A percentile compares a stretch with the other conserved stretches of the same genome.
Evolutionary conservation across 495 filamentous ascomycete species (phyloP).

Genomic region (Aspergillus avenaceus): DNA sequence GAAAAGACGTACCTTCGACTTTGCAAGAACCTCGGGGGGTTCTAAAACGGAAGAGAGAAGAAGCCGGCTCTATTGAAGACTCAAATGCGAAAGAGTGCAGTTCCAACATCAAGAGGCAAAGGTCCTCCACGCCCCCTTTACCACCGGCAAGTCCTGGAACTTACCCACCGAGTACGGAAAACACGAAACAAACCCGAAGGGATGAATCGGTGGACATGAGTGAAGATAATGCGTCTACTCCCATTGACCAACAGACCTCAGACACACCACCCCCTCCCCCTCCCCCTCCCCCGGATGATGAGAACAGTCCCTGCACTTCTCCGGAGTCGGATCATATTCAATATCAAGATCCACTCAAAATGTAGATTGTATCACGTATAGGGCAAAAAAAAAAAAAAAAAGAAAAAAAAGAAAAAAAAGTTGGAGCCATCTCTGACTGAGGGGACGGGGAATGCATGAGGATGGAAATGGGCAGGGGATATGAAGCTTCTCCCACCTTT

Average conservation of each 20-base stretch:
- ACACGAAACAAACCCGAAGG: slow-evolving; percentile 7
- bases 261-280: slow-evolving; percentile 20
- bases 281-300: slow-evolving; percentile 1
- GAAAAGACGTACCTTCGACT: neutral
- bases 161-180: slow-evolving; percentile 3
- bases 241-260: slow-evolving; percentile 8
- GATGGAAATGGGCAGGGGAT: slow-evolving; percentile 1
- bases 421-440: slow-evolving; percentile 17
- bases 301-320: slow-evolving; percentile 1
- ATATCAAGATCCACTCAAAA: neutral
- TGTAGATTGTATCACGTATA: slow-evolving; percentile 1
- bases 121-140: slow-evolving; percentile 35
- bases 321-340: neutral
- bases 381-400: no score
- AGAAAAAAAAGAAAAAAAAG: no score
- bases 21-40: slow-evolving; percentile 25
- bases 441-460: slow-evolving; percentile 21
- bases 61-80: slow-evolving; percentile 25
- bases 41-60: slow-evolving; percentile 63
- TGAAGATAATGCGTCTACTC: slow-evolving; percentile 16
- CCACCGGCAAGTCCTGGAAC: slow-evolving; percentile 22
- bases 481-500: neutral
- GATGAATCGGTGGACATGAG: slow-evolving; percentile 23
- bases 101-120: slow-evolving; percentile 35
- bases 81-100: slow-evolving; percentile 14